Evolutionary conservation across 2,329 filamentous ascomycete species (phyloP).

Genomic region (Ascochyta koolunga): DNA sequence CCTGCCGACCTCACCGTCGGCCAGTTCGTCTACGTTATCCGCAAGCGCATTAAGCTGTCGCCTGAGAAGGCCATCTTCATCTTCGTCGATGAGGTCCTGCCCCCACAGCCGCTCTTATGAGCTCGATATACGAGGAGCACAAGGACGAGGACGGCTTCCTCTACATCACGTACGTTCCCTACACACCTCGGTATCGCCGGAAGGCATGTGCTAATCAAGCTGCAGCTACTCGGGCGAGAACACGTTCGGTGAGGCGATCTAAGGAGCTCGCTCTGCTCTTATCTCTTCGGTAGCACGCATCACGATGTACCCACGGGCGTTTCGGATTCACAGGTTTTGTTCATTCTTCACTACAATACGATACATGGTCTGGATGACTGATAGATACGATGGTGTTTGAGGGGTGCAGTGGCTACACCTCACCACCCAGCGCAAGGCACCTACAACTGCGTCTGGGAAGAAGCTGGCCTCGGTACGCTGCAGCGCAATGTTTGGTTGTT

Average conservation of each 20-base stretch:
- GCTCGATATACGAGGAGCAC: slow-evolving; percentile 99
- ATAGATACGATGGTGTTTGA: slow-evolving; percentile 21
- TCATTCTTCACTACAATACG: slow-evolving; percentile 27
- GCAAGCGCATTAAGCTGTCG: slow-evolving; percentile 99
- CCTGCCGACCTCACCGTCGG: slow-evolving; percentile 97
- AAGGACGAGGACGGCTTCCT: slow-evolving; percentile 90
- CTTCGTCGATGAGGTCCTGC: slow-evolving; percentile 98
- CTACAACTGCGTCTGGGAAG: background rate
- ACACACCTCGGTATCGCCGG: background rate
- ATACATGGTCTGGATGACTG: slow-evolving; percentile 25
- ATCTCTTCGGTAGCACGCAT: slow-evolving; percentile 27
- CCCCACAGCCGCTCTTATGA: slow-evolving; percentile 98
- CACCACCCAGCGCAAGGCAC: slow-evolving; percentile 16
- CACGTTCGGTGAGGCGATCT: slow-evolving; percentile 76
- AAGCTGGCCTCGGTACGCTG: background rate
- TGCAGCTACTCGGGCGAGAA: slow-evolving; percentile 93
- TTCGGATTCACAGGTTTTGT: slow-evolving; percentile 34
- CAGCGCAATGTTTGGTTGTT: background rate
- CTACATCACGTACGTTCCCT: slow-evolving; percentile 82
- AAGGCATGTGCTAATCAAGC: slow-evolving; percentile 27
- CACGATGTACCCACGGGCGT: slow-evolving; percentile 38
- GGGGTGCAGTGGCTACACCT: slow-evolving; percentile 10
- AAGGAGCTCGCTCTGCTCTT: slow-evolving; percentile 25
- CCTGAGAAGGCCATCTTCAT: slow-evolving; percentile 99
- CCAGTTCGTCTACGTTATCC: slow-evolving; percentile 99